Base-by-base conservation (phyloP, 495 filamentous ascomycete genomes). In the Aspergillus ostianus region DNA sequence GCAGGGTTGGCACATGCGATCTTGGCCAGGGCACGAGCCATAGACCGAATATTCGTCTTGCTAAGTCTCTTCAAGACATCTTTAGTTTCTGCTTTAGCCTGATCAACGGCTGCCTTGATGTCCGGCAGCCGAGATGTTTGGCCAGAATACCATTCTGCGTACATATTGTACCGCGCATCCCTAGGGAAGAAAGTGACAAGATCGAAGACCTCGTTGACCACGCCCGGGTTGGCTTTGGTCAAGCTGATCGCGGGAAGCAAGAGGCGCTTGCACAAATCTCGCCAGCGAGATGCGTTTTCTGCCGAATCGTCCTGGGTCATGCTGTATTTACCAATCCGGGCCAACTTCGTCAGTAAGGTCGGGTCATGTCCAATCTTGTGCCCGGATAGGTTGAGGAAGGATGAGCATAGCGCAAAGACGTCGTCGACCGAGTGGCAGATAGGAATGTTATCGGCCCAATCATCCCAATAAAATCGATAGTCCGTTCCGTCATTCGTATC, bases 391-490 rank as follows among this genome's bases (percentile, higher is more conserved):
- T 93, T 93, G 20, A 96, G 77, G 26, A 99, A 80, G 0, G 93
- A 92, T 48, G 86, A 85, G 73, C 91, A 96, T 12, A 99, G 84
- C 3, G 85, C 83, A 66, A 98, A 94, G 3, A 99, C 80, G 67
- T 99, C 94, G 63, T 96, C 91, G 6, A 96, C 84, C 4, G 79
- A 88, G 68, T 96, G 92, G 67, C 94, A 98, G 10, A 96, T 74
- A 2, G 95, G 95, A 29, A 98, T 80, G 61, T 92, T 93, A 61
- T 98, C 93, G 10, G 88, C 81, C 95, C 95, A 99, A 56, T 98
- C 93, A 58, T 97, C 93, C 87, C 92, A 97, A 73, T 98, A 99
- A 70, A 95, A 98, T 26, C 89, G 83, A 67, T 96, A 97, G 51
- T 86, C 84, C 5, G 80, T 82, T 7, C 86, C 87, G 66, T 92